Evolutionary conservation across 1,284 basidiomycete genomes (phyloP), one percentile per base, ranked within the genome.

Genomic region (Butyriboletus appendiculatus): DNA sequence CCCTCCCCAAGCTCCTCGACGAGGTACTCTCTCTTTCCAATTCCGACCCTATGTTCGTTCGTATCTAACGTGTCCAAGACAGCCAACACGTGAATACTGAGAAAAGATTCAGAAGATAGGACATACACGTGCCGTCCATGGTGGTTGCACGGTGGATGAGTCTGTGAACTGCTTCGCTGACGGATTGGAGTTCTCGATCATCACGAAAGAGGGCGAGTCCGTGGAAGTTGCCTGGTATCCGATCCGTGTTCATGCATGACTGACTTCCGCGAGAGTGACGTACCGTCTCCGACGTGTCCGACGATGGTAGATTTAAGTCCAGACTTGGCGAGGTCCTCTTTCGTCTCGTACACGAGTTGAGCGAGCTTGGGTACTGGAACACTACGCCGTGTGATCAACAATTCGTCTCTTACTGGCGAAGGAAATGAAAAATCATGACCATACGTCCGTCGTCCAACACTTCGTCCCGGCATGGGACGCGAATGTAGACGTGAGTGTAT

Each of bases 371-470:
- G 89, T 9, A 90, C 88, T 4, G 91, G 91, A 34, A 95, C 92
- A 65, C 93, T 94, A 47, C 9, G 12, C 0, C 16, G 12, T 38
- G 26, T 65, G 15, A 47, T 54, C 38, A 35, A 8, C 18, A 32
- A 26, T 16, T n/a, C 15, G 28, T 32, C 12, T n/a, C n/a, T 30
- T 4, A 4, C 18, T 4, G 59, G 59, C 69, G 28, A 73, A 50
- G 15, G 16, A 32, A 9, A 2, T 5, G n/a, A 16, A 10, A 24
- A 26, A 9, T 26, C 26, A 10, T 46, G 62, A 86, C 90, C 91
- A 93, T 42, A 93, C 90, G 70, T 95, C 94, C 1, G 94, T 96
- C 6, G 90, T 90, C 90, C 92, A 95, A 55, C 86, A 88, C 47
- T 79, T 81, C 12, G 76, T 74, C 11, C 82, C 86, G 4, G 89